These are phyloP conservation scores for Ustilago bromivora DNA, from an alignment of 1,284 basidiomycete species.

Conservation along the genomic window DNA sequence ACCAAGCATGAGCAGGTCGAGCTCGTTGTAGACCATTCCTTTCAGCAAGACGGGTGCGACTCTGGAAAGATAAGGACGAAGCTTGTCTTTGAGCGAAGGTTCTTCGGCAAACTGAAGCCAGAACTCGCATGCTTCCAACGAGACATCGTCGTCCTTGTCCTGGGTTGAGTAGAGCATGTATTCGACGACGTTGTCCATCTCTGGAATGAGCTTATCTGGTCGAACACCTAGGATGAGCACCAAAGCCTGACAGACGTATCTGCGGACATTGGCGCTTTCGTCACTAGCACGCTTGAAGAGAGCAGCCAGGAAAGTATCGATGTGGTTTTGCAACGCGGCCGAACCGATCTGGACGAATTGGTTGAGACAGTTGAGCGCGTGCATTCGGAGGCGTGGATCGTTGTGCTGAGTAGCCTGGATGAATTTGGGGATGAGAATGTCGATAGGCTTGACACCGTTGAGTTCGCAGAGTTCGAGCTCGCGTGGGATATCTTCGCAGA, in stretches of 20 bases:
- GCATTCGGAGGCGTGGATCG: conserved; percentile 85
- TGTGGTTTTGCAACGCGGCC: conserved; percentile 84
- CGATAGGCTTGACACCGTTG: conserved; percentile 72
- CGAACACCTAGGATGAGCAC: conserved; percentile 90
- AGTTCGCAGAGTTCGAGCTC: conserved; percentile 90
- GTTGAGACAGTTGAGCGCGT: conserved; percentile 92
- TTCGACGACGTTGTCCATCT: conserved; percentile 94
- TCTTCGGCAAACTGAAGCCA: conserved; percentile 99
- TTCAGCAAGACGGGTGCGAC: conserved; percentile 93
- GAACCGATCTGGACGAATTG: conserved; percentile 82
- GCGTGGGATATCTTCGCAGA: conserved; percentile 95
- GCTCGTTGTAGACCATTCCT: conserved; percentile 97
- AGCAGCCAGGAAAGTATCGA: conserved; percentile 90
- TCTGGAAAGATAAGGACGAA: conserved; percentile 85
- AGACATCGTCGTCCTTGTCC: conserved; percentile 79
- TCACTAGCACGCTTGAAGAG: conserved; percentile 96
- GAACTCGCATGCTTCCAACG: conserved; percentile 93
- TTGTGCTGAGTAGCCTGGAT: conserved; percentile 80
- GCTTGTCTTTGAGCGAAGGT: conserved; percentile 82
- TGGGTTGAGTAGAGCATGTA: conserved; percentile 99
- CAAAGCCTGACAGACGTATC: conserved; percentile 94
- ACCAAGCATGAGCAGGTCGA: conserved; percentile 94
- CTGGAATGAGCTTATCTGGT: conserved; percentile 95
- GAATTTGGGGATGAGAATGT: conserved; percentile 82
- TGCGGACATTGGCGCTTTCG: conserved; percentile 89